Conservation (phyloP, 495 filamentous ascomycete species). For the Podospora pseudoanserina region DNA sequence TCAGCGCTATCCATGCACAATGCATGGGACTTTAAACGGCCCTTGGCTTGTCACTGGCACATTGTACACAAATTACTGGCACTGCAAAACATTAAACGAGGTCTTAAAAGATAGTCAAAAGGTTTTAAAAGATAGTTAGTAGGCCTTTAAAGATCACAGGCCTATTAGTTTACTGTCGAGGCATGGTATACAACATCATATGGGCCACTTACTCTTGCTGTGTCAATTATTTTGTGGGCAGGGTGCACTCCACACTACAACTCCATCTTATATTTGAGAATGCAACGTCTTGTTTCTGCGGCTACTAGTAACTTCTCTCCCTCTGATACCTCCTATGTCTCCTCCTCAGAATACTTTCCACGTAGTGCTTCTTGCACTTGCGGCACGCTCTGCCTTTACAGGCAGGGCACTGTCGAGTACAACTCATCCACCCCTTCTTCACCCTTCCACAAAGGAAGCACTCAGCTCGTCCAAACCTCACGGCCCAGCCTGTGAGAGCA, state of each 20-base stretch:
- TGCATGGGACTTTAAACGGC: not conserved
- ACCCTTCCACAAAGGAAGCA: not conserved
- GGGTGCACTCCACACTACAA: not conserved
- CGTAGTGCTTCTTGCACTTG: not conserved
- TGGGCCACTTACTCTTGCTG: too few relatives aligned
- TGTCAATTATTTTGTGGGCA: too few relatives aligned
- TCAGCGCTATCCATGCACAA: slow-evolving; percentile 5
- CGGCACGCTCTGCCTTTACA: not conserved
- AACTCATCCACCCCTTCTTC: not conserved
- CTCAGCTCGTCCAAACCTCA: slow-evolving; percentile 3
- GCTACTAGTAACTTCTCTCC: not conserved
- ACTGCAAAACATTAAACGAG: too few relatives aligned
- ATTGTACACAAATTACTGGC: too few relatives aligned
- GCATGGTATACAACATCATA: too few relatives aligned
- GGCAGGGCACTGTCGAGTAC: not conserved
- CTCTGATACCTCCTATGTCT: not conserved
- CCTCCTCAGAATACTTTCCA: not conserved
- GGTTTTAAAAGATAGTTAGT: too few relatives aligned
- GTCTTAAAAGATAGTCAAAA: too few relatives aligned
- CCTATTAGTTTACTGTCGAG: too few relatives aligned
- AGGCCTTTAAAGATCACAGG: too few relatives aligned
- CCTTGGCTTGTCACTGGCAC: not conserved
- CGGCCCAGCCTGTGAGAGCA: not conserved
- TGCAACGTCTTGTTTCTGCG: not conserved
- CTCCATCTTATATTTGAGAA: not conserved